Percentiles rank a stretch among this genome's conserved stretches.
Evolutionary conservation across 2,329 filamentous ascomycete species (phyloP).

Genomic region (Emmonsia crescens): DNA sequence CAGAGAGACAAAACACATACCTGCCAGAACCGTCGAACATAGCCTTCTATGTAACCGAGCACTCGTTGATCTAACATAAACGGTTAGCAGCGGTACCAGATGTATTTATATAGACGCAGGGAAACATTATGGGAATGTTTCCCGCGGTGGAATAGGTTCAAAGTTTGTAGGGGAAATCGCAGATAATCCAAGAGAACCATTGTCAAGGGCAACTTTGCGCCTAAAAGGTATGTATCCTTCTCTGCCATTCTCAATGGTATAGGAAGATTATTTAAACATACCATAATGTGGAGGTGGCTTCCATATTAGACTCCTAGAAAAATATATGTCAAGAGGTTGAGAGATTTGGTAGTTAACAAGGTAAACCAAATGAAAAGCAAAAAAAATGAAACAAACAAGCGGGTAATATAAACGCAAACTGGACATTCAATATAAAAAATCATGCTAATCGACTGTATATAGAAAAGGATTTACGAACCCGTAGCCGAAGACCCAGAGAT

Average conservation of each 20-base stretch:
- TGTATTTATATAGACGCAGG: background rate
- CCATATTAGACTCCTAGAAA: constrained; percentile 79
- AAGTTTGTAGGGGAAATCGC: no score
- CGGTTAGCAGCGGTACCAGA: background rate
- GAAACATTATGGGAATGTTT: background rate
- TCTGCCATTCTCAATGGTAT: background rate
- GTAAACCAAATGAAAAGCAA: background rate
- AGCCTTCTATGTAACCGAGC: constrained; percentile 83
- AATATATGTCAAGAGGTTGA: background rate
- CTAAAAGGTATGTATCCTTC: background rate
- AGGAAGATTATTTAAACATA: constrained; percentile 35
- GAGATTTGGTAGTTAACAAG: background rate
- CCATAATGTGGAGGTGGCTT: constrained; percentile 94
- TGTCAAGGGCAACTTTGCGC: background rate
- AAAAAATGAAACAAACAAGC: background rate
- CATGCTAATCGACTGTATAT: background rate
- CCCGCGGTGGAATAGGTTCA: background rate
- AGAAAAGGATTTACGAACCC: constrained; percentile 49
- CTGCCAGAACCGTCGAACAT: constrained; percentile 96
- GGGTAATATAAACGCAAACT: background rate
- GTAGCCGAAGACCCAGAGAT: constrained; percentile 97
- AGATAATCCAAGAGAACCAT: background rate
- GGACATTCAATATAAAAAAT: no score
- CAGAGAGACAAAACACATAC: constrained; percentile 43
- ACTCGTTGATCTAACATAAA: constrained; percentile 60